Percentiles rank a stretch among this genome's conserved stretches.
Conservation (phyloP, 306 rosid genomes). For the Fragaria iinumae region DNA sequence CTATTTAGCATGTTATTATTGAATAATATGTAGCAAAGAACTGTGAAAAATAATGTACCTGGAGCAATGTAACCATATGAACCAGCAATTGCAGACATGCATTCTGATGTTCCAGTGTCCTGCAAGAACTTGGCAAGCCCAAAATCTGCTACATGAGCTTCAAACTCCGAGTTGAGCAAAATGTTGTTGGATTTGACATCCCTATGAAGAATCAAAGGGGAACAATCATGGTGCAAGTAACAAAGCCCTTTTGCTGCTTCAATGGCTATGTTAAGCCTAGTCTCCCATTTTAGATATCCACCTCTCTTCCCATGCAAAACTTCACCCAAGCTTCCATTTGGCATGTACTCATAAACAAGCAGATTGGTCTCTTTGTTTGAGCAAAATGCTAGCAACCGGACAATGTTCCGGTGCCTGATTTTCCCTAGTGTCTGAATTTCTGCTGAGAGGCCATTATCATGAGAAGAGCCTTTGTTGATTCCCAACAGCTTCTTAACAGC, state of each 20-base stretch:
- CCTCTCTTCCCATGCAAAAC: constrained; percentile 85
- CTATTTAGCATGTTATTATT: neutral
- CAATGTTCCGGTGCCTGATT: constrained; percentile 86
- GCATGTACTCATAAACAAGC: constrained; percentile 87
- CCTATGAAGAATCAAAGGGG: constrained; percentile 74
- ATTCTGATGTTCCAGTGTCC: constrained; percentile 77
- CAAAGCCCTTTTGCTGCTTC: constrained; percentile 93
- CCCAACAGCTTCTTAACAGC: constrained; percentile 82
- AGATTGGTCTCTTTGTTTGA: constrained; percentile 76
- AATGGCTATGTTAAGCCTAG: constrained; percentile 68
- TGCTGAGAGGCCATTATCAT: constrained; percentile 82
- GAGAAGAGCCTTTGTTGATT: constrained; percentile 72
- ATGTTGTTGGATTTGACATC: constrained; percentile 95
- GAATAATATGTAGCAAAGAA: neutral
- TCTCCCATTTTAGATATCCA: constrained; percentile 69
- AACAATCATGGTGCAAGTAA: constrained; percentile 92
- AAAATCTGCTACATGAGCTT: constrained; percentile 96
- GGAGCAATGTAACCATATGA: constrained; percentile 97
- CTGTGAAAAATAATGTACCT: constrained; percentile 42
- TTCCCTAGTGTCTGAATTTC: constrained; percentile 78
- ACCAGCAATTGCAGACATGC: constrained; percentile 97
- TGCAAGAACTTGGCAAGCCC: constrained; percentile 92
- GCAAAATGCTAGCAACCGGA: constrained; percentile 72
- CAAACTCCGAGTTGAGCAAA: constrained; percentile 63
- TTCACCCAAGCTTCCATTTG: constrained; percentile 84